Evolutionary conservation across 2,329 filamentous ascomycete genomes (phyloP), one percentile per base, ranked within the genome.

Genomic region (Verticillium dahliae): DNA sequence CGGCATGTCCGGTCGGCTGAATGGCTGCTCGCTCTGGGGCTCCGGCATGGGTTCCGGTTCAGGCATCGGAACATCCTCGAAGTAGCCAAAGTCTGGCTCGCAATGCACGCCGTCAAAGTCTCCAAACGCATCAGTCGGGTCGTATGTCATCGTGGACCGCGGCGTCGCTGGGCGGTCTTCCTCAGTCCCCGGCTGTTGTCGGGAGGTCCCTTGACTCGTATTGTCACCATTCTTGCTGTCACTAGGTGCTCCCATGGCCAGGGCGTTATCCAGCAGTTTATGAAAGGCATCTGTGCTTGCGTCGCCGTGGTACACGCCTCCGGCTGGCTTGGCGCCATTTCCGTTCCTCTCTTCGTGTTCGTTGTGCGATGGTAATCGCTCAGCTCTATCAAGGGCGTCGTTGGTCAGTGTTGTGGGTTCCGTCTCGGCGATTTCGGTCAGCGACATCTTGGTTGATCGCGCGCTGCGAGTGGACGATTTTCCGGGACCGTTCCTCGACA

Each of bases 81-180:
- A 50, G 11, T 50, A 50, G 15, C 77, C 76, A 27, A 67, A 66
- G 6, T 86, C 81, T 4, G 87, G 83, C 34, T 85, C 82, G 71
- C 87, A 91, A 70, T 94, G 90, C 14, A 89, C 88, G 41, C 91
- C 91, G 71, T 95, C 91, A 70, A 95, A 95, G 71, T 93, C 90
- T 52, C 86, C 83, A 77, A 94, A 95, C 3, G 90, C 84, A 45
- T 82, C 80, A 76, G 64, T 86, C 78, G 18, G 85, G 56, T 75
- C 78, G 3, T 85, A 88, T 11, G 78, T 82, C 10, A 83, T 77
- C 18, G 61, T 63, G 1, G 64, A 65, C 1, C 58, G 55, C 1
- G 61, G 60, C 35, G 68, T 67, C 0, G 75, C 72, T 15, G 74
- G 69, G 56, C 67, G 62, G 13, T 69, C 61, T 6, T 67, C 63